Evolutionary conservation across 2,329 filamentous ascomycete species (phyloP).

Genomic region (Bimuria novae-zelandiae): DNA sequence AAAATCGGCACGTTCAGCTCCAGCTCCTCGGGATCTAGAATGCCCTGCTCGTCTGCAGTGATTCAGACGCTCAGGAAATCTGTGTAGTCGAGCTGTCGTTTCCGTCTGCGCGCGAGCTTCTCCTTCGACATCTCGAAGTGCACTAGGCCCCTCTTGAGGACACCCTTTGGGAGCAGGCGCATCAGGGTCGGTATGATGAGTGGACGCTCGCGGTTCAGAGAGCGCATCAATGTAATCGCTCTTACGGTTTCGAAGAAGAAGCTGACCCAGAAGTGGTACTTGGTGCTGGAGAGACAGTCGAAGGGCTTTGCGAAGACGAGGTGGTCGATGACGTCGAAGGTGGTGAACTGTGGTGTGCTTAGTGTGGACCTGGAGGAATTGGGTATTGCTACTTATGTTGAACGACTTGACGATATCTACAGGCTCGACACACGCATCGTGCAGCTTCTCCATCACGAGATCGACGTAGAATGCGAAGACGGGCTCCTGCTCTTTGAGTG

Average conservation of each 20-base stretch:
- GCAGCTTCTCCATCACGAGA: constrained; percentile 32
- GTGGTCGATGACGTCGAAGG: constrained; percentile 25
- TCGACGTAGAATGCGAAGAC: constrained; percentile 41
- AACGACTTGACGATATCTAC: background rate
- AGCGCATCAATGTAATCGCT: background rate
- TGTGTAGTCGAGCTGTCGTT: background rate
- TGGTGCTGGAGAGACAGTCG: constrained; percentile 20
- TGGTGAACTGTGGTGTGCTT: background rate
- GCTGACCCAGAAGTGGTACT: background rate
- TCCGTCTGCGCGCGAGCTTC: background rate
- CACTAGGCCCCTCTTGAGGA: background rate
- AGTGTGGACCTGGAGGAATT: background rate
- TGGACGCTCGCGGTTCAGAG: background rate
- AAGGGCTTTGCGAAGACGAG: constrained; percentile 30
- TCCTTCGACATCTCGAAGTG: background rate
- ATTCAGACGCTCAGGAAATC: background rate
- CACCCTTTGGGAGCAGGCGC: background rate
- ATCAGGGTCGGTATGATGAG: background rate
- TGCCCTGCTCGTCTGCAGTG: background rate
- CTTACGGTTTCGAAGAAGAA: background rate
- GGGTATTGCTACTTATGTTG: background rate
- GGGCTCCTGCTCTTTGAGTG: constrained; percentile 33
- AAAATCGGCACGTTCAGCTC: background rate
- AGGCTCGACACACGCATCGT: background rate
- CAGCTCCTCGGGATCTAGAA: background rate